Conservation (phyloP, 148 eudicot species). For the Polygonum aviculare region DNA sequence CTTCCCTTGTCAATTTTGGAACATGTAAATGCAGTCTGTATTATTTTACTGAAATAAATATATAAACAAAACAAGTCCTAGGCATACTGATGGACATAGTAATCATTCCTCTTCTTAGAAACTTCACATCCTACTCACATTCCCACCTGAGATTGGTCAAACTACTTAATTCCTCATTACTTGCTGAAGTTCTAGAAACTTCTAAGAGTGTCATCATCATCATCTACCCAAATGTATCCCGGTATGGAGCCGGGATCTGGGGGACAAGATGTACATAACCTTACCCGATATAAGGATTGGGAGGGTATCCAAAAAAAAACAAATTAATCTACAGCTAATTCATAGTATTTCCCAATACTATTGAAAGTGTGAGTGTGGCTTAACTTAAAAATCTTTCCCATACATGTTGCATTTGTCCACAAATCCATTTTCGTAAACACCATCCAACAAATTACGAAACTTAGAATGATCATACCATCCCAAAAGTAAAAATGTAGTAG, state of each 20-base stretch:
- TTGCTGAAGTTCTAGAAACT: background rate
- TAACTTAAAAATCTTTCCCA: background rate
- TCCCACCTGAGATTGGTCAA: background rate
- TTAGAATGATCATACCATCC: background rate
- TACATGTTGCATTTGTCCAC: background rate
- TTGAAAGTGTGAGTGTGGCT: background rate
- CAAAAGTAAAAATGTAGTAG: background rate
- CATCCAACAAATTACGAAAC: background rate
- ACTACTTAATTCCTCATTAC: background rate
- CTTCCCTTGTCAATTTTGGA: background rate
- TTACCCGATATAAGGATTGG: no score
- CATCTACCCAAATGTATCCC: no score
- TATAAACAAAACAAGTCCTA: background rate
- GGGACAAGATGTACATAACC: no score
- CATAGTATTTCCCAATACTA: background rate
- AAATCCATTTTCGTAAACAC: background rate
- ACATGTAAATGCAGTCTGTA: background rate
- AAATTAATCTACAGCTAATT: background rate
- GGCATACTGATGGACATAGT: background rate
- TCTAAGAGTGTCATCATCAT: background rate
- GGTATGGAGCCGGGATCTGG: no score
- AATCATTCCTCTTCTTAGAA: background rate
- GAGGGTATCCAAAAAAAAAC: no score
- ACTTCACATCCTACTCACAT: background rate
- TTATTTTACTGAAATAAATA: background rate